A percentile compares a stretch with the other conserved stretches of the same genome.
Evolutionary conservation across 148 eudicot species (phyloP).

Genomic region (Arctostaphylos glauca): DNA sequence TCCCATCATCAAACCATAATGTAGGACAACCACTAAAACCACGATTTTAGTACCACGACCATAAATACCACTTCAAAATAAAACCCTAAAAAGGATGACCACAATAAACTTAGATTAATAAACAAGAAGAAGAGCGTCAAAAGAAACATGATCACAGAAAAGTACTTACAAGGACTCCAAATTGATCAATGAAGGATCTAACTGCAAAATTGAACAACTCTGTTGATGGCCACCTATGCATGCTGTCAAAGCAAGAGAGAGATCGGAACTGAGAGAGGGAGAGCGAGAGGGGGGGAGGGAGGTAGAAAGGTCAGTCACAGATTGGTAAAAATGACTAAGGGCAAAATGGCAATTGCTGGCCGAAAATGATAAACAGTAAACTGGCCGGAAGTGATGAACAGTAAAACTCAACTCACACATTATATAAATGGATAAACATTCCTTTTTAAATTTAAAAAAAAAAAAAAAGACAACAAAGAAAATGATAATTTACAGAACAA

Average conservation of each 20-base stretch:
- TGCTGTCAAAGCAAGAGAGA: background rate
- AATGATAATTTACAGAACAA: conserved; percentile 9
- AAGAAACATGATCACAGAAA: conserved; percentile 2
- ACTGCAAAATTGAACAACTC: background rate
- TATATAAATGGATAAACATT: background rate
- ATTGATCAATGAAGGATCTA: background rate
- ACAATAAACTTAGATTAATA: background rate
- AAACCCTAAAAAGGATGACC: too few species aligned
- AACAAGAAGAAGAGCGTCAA: background rate
- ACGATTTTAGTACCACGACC: too few species aligned
- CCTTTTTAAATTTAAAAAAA: background rate
- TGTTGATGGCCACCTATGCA: background rate
- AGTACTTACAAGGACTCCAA: background rate
- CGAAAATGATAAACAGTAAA: too few species aligned
- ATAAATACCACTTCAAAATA: too few species aligned
- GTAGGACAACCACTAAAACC: too few species aligned
- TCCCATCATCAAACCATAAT: too few species aligned
- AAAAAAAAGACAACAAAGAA: background rate
- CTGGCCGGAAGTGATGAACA: background rate
- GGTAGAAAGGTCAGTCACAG: too few species aligned
- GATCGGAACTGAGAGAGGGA: too few species aligned
- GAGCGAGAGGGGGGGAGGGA: too few species aligned
- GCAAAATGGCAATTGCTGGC: too few species aligned
- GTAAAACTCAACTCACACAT: background rate
- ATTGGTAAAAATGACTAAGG: too few species aligned